A percentile compares a stretch with the other conserved stretches of the same genome.
Evolutionary conservation across 1,139 yeast species (phyloP).

Genomic region (Suhomyces panamericanus): DNA sequence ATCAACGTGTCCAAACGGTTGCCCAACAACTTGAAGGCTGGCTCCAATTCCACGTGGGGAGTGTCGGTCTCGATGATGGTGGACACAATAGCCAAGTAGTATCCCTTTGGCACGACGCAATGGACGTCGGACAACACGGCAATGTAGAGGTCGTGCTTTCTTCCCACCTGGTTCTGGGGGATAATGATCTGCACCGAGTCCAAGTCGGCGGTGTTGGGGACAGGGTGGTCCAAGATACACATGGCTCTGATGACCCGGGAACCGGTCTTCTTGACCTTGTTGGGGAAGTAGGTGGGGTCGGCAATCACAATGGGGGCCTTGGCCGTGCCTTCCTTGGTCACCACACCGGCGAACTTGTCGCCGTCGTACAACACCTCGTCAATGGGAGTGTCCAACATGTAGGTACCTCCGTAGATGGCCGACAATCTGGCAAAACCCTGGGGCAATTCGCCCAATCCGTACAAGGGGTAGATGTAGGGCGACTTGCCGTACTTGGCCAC

Average conservation of each 20-base stretch:
- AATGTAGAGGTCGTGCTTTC: constrained; percentile 92
- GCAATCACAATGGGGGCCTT: constrained; percentile 94
- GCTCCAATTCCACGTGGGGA: constrained; percentile 90
- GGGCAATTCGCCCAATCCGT: constrained; percentile 96
- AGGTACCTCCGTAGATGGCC: constrained; percentile 98
- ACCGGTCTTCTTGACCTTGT: constrained; percentile 81
- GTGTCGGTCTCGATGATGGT: constrained; percentile 92
- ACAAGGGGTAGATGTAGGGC: constrained; percentile 92
- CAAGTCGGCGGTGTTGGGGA: constrained; percentile 77
- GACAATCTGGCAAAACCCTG: constrained; percentile 97
- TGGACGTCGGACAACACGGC: constrained; percentile 90
- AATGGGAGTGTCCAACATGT: constrained; percentile 95
- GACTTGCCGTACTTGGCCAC: constrained; percentile 96
- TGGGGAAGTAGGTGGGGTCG: constrained; percentile 97
- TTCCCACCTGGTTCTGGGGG: constrained; percentile 92
- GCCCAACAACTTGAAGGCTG: constrained; percentile 91
- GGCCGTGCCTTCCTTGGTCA: constrained; percentile 88
- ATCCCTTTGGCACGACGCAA: constrained; percentile 87
- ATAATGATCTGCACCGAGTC: constrained; percentile 93
- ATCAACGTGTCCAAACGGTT: constrained; percentile 79
- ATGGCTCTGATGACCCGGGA: constrained; percentile 91
- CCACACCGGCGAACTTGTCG: constrained; percentile 73
- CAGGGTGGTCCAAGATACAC: constrained; percentile 88
- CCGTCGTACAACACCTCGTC: constrained; percentile 80
- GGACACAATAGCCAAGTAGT: constrained; percentile 89